A percentile compares a stretch with the other conserved stretches of the same genome.
Conservation (phyloP, 2,329 filamentous ascomycete species). For the Thelonectria blattea region DNA sequence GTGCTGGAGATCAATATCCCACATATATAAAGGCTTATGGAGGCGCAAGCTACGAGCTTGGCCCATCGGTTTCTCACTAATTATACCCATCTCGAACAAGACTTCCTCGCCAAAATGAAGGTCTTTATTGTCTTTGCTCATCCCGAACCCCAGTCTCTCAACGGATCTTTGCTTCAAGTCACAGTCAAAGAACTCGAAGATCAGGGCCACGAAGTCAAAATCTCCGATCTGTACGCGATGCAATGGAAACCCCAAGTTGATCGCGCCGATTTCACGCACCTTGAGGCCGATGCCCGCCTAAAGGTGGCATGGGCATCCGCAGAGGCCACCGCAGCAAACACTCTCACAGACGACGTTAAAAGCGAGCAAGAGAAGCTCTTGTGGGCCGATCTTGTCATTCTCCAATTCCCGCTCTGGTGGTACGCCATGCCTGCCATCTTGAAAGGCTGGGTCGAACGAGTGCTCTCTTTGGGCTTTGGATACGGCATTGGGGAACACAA, state of each 20-base stretch:
- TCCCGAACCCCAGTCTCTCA: conserved; percentile 21
- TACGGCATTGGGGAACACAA: conserved; percentile 20
- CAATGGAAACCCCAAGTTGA: conserved; percentile 23
- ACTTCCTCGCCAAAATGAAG: conserved; percentile 45
- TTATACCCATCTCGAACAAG: not conserved
- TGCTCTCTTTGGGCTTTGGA: conserved; percentile 15
- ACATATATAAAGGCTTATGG: too few species aligned
- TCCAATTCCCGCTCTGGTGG: conserved; percentile 28
- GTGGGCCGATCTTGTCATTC: conserved; percentile 21
- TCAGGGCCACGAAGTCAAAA: conserved; percentile 21
- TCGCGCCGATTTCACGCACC: conserved; percentile 13
- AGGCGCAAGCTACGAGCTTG: too few species aligned
- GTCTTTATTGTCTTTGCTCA: conserved; percentile 24
- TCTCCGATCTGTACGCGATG: conserved; percentile 26
- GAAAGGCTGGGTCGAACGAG: conserved; percentile 24
- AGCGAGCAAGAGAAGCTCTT: conserved; percentile 23
- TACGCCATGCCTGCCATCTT: conserved; percentile 24
- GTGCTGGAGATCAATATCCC: not conserved
- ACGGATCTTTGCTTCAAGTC: conserved; percentile 12
- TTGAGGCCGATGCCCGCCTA: conserved; percentile 8
- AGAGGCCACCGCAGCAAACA: conserved; percentile 1
- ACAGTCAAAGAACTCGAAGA: conserved; percentile 17
- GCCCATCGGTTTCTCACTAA: not conserved
- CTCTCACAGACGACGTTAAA: conserved; percentile 23
- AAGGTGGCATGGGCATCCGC: conserved; percentile 9